Evolutionary conservation across 306 rosid species (phyloP), one percentile per base, ranked within the genome.

Genomic region (Castanea sativa): DNA sequence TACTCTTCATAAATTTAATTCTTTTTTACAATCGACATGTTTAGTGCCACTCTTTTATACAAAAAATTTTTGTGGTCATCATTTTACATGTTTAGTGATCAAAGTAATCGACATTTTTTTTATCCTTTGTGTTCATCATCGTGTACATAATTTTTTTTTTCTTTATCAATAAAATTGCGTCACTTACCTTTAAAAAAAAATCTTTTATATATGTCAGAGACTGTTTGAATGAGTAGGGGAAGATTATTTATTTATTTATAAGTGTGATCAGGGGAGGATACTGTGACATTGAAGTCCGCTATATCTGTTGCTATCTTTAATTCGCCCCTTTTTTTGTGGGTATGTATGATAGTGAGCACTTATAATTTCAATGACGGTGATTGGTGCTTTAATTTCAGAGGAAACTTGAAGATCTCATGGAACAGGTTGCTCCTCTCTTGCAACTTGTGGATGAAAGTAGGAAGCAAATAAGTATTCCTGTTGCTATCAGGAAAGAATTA

Each of bases 381-480:
- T 72, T 73, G 71, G 12, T 60, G 75, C 41, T 78, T 76, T 38
- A 60, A 64, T 74, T 52, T 80, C 97, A 94, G 99, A 80, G 65
- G 33, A 74, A 81, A 6, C 83, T 94, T 45, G 92, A 84, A 78
- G 89, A 86, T 69, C 90, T 94, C 33, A 85, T 92, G 99, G 92
- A 87, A 84, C 88, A 88, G 80, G 83, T 87, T 68, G 92, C 89
- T 82, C 82, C 75, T 75, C 78, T 88, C 57, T 84, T 84, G 78
- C 90, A 94, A 78, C 85, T 87, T 57, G 88, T 87, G 38, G 92
- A 90, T 86, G 82, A 89, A 64, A 85, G 82, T 58, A 85, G 85
- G 83, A 91, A 90, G 78, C 79, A 85, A 55, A 82, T 75, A 77
- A 74, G 61, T 68, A 76, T 88, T 41, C 85, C 90, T 76, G 82